Base-by-base conservation (phyloP, 2,329 filamentous ascomycete genomes). In the Microdochium trichocladiopsis region DNA sequence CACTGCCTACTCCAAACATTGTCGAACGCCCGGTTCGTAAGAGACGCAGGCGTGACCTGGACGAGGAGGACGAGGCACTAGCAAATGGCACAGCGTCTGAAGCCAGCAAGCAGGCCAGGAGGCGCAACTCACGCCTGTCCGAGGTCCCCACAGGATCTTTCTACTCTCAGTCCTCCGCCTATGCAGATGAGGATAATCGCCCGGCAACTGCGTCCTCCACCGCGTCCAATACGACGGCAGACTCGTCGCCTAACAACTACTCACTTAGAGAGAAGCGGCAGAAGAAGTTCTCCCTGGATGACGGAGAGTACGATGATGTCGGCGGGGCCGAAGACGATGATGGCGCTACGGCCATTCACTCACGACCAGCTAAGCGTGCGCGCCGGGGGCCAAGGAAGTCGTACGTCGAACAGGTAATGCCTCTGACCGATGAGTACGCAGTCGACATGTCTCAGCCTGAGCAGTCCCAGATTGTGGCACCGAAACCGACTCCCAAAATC, bases 151-250 rank as follows among this genome's bases (percentile, higher is more conserved):
- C 66, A 14, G 62, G 62, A 56, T 72, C 69, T 53, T 72, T 73
- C 51, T 68, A 72, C 45, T 67, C 62, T 31, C 66, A 69, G 18
- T 63, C 67, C 0, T 66, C 68, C 2, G 65, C 67, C 12, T 45
- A 22, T 2, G 65, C 67, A 31, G 51, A 53, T 25, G 75, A 76
- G 31, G 74, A 78, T 23, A 73, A 74, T 6, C 72, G 79, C 2
- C 79, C 78, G 1, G 73, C 72, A 0, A 78, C 78, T 0, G 73
- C 80, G 2, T 77, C 76, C 0, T 82, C 79, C 1, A 79, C 76
- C 6, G 74, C 71, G 10, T 76, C 74, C 8, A 67, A 68, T 2
- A 73, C 74, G 33, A 79, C 77, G 2, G 68, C 66, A 3, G 75
- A 76, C 50, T 80, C 47, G 8, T 25, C 47, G 11, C 41, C 78